Conservation (phyloP, 257 asterid genomes). For the Dorcoceras hygrometricum region DNA sequence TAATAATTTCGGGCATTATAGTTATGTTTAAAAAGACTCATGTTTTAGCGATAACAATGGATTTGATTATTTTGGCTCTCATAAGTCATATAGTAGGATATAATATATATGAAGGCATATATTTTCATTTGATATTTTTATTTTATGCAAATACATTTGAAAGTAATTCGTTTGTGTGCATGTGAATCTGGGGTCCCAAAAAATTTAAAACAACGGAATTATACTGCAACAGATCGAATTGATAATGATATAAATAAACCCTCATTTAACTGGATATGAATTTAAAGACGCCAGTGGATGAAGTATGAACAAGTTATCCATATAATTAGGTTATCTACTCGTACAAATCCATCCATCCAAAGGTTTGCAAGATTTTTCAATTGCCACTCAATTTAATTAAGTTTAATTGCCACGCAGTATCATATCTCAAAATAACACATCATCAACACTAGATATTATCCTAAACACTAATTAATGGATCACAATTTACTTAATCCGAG, state of each 20-base stretch:
- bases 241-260: too few relatives aligned
- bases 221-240: neutral
- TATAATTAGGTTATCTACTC: constrained; percentile 19
- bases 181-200: neutral
- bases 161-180: neutral
- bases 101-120: too few relatives aligned
- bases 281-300: neutral
- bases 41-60: too few relatives aligned
- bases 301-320: constrained; percentile 21
- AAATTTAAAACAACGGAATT: neutral
- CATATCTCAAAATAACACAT: neutral
- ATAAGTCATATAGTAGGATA: too few relatives aligned
- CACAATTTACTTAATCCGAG: constrained; percentile 8
- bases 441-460: constrained; percentile 17
- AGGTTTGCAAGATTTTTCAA: constrained; percentile 1
- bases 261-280: neutral
- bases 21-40: too few relatives aligned
- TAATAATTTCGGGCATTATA: too few relatives aligned
- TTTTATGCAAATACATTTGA: too few relatives aligned
- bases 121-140: neutral
- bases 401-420: neutral
- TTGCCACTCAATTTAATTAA: constrained; percentile 24
- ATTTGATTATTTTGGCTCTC: too few relatives aligned
- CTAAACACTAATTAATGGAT: constrained; percentile 4
- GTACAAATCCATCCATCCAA: constrained; percentile 22